Conservation (phyloP, 495 filamentous ascomycete species). For the Lasiosphaeria ovina region DNA sequence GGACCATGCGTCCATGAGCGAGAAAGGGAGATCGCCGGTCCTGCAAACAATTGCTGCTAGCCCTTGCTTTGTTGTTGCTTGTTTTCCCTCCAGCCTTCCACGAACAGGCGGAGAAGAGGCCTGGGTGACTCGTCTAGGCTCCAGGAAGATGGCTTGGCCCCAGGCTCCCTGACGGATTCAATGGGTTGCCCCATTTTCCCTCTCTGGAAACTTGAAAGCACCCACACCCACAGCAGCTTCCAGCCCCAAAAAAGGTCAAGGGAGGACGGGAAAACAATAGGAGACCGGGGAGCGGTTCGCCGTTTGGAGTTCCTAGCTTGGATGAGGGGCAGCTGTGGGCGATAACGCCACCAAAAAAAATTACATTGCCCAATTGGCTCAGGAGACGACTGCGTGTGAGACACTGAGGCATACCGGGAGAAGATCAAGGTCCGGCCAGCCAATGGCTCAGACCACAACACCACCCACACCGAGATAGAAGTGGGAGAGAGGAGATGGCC, state of each 20-base stretch:
- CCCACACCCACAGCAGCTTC: neutral
- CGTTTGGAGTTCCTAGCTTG: neutral
- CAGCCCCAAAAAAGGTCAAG: neutral
- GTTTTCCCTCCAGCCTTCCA: no score
- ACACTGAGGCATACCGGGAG: neutral
- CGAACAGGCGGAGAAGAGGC: no score
- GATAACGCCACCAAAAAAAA: neutral
- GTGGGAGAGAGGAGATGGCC: no score
- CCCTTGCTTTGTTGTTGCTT: no score
- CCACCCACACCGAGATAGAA: no score
- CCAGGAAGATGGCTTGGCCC: no score
- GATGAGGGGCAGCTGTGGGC: neutral
- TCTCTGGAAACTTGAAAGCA: constrained; percentile 2
- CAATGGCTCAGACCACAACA: neutral
- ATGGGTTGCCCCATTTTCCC: neutral
- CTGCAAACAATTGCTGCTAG: no score
- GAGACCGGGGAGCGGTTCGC: neutral
- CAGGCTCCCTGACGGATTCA: no score
- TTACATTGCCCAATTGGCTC: neutral
- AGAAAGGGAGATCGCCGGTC: neutral
- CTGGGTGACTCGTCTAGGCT: no score
- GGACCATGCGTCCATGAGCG: neutral
- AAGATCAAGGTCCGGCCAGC: neutral
- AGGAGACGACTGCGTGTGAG: neutral
- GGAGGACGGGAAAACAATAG: neutral